Base-by-base conservation (phyloP, 257 asterid species). In the Knoxia roxburghii region DNA sequence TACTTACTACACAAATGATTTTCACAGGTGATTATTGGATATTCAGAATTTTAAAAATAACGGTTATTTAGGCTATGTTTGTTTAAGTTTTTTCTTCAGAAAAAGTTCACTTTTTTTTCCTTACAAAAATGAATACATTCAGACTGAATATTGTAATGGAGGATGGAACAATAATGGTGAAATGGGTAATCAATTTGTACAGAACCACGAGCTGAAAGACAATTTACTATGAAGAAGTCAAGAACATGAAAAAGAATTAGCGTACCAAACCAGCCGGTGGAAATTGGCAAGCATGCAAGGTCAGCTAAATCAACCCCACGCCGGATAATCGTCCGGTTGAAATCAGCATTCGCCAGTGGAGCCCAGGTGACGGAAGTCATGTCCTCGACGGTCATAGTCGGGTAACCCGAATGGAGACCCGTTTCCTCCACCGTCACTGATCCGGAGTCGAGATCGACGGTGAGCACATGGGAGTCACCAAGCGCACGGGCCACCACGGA, bases 241-340 rank as follows among this genome's bases (percentile, higher is more conserved):
- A 27, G 4, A 11, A n/a, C 7, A 2, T 35, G 5, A 0, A 58
- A 45, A 23, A 17, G 30, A 20, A 10, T 6, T 33, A 26, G 60
- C 80, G 58, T 77, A 93, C 98, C 99, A 45, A 80, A 93, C 99
- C 99, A 93, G 23, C 99, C 99, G 6, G 81, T 46, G 0, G 98
- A 80, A 68, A 90, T 70, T 20, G 98, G 98, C 77, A 93, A 76
- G 75, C 98, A 93, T 26, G 95, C 90, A 21, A 90, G 80, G 75
- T 90, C 96, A 27, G 41, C 82, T 69, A 88, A 61, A 72, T 88
- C 98, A 41, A 93, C 96, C 15, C 98, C 98, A 27, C 98, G 90
- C 73, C 75, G 84, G 27, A 75, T 57, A 66, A 93, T 82, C 79
- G 96, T 83, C 76, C 98, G 89, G 78, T 93, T 93, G 62, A 93